Conservation (phyloP, 768 basidiomycete species). For the Cantharellus anzutake region DNA sequence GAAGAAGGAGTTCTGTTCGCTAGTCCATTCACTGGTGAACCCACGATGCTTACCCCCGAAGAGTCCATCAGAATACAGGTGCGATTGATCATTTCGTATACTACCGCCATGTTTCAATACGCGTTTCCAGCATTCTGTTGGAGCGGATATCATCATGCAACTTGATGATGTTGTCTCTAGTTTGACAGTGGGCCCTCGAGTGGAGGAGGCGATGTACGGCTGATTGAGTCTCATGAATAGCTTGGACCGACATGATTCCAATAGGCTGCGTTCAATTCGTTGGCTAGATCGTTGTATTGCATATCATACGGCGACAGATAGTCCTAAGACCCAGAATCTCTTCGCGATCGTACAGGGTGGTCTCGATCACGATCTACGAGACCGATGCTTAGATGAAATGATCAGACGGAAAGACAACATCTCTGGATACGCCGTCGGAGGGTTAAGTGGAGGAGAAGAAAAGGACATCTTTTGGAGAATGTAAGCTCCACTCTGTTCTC, state of each 20-base stretch:
- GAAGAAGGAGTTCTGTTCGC: constrained; percentile 77
- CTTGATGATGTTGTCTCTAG: constrained; percentile 82
- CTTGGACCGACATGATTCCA: background rate
- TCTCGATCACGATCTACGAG: constrained; percentile 47
- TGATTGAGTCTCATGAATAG: background rate
- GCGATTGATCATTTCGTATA: background rate
- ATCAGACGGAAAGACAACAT: constrained; percentile 51
- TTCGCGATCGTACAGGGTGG: constrained; percentile 91
- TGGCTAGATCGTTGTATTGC: constrained; percentile 84
- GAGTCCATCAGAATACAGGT: constrained; percentile 41
- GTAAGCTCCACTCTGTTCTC: constrained; percentile 24
- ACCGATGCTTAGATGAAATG: constrained; percentile 69
- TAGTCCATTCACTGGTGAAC: constrained; percentile 72
- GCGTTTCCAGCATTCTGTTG: constrained; percentile 61
- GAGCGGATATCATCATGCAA: constrained; percentile 91
- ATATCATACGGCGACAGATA: constrained; percentile 50
- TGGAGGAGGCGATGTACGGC: constrained; percentile 56
- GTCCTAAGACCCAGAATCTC: constrained; percentile 49
- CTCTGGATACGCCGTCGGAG: constrained; percentile 83
- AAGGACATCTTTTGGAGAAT: constrained; percentile 84
- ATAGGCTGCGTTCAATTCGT: constrained; percentile 46
- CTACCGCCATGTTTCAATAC: background rate
- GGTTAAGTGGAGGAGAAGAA: constrained; percentile 77
- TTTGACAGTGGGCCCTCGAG: constrained; percentile 59
- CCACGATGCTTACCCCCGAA: constrained; percentile 86